These are phyloP conservation scores for Limnomonas spitsbergensis DNA, from an alignment of 139 green algal species.

Conservation along the genomic window DNA sequence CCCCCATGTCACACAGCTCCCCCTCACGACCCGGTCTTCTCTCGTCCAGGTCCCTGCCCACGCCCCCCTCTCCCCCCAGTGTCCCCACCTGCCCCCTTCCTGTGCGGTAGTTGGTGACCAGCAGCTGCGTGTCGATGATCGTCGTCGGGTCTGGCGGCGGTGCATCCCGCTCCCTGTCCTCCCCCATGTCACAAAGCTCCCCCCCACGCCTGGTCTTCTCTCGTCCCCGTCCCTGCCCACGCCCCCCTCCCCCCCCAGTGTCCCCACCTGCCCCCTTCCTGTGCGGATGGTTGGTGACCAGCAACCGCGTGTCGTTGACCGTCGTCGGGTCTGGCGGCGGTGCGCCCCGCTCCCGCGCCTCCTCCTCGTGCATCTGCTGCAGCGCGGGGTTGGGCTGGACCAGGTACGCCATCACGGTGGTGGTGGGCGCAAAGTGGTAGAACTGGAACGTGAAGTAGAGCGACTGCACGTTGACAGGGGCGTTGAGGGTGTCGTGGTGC, in stretches of 20 bases:
- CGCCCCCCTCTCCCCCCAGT: no score
- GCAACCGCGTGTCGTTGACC: slow-evolving; percentile 27
- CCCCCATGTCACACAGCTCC: neutral
- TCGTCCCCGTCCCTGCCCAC: no score
- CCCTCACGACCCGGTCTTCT: no score
- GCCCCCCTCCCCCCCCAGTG: no score
- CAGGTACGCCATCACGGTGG: slow-evolving; percentile 36
- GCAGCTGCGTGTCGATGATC: slow-evolving; percentile 25
- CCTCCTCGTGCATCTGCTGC: slow-evolving; percentile 15
- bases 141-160: slow-evolving; percentile 7
- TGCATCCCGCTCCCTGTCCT: neutral
- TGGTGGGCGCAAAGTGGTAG: slow-evolving; percentile 57
- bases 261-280: slow-evolving; percentile 39
- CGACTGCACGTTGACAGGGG: slow-evolving; percentile 34
- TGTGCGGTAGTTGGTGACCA: no score
- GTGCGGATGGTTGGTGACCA: slow-evolving; percentile 37
- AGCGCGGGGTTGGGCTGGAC: slow-evolving; percentile 20
- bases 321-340: slow-evolving; percentile 7
- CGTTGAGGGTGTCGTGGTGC: slow-evolving; percentile 45
- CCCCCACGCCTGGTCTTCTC: slow-evolving; percentile 4
- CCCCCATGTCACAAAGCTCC: neutral
- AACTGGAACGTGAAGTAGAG: slow-evolving; percentile 73
- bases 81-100: no score
- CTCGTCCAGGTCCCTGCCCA: no score
- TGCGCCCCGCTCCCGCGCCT: neutral